Base-by-base conservation (phyloP, 345 rosid genomes). In the Toxicodendron radicans region DNA sequence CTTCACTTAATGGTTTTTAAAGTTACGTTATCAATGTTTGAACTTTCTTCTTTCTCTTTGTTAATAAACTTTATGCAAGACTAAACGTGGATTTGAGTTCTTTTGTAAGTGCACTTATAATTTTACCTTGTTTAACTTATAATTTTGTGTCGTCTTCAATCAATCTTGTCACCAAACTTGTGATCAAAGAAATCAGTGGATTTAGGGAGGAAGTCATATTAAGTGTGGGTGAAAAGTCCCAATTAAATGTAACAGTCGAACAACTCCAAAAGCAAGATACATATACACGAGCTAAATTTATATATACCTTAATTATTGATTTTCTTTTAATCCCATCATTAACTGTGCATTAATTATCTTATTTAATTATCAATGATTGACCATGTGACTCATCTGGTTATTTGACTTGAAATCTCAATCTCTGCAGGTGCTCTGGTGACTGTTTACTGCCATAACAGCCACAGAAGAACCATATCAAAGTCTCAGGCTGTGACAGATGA, bases 401-500 rank as follows among this genome's bases (percentile, higher is more conserved):
- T n/a, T 24, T 58, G 1, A 24, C 38, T 57, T 63, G 59, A 23
- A 51, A 51, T 13, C 51, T 10, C 51, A 71, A 63, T 61, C 41
- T 51, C 20, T 59, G 58, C 67, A 87, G 90, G 88, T 72, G 86
- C 84, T 51, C 32, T 78, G 81, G 86, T 87, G 75, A 30, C 65
- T 12, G 76, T 83, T 17, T 64, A 79, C 58, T 87, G 90, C 76
- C 67, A 64, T 45, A 63, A 64, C 33, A 35, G 72, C 20, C 46
- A 71, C 20, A 65, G 65, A 10, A 61, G 66, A 67, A 63, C 33
- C 32, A 73, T 35, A 77, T 54, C 66, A 41, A 64, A 58, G 21
- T 72, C 75, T 24, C 71, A 52, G 57, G 79, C 66, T 13, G 27
- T 24, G 8, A 84, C 89, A 1, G 89, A 87, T 35, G 89, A 78